Percentiles rank a stretch among this genome's conserved stretches.
Conservation (phyloP, 2,329 filamentous ascomycete genomes). For the Colletotrichum tabaci region DNA sequence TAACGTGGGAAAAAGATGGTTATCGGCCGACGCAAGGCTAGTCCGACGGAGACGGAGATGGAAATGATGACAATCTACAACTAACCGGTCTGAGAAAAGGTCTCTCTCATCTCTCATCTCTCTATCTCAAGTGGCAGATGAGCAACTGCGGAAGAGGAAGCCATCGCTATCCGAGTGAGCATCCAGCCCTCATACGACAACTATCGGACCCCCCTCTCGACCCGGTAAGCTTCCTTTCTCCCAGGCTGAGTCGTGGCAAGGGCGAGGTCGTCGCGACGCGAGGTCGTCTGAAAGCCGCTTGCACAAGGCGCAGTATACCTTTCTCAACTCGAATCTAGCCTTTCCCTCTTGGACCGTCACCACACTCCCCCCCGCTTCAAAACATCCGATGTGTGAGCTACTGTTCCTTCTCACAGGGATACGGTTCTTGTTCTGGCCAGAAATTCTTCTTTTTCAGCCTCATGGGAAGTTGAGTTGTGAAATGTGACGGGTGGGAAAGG, state of each 20-base stretch:
- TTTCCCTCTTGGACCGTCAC: not conserved
- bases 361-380: slow-evolving; percentile 1
- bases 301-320: slow-evolving; percentile 15
- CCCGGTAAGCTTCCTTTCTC: not conserved
- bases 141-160: not conserved
- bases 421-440: not conserved
- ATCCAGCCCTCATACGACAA: not conserved
- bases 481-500: not conserved
- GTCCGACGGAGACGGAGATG: not conserved
- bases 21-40: slow-evolving; percentile 1
- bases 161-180: not conserved
- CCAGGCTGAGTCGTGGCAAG: not conserved
- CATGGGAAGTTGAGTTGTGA: slow-evolving; percentile 28
- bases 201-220: not conserved
- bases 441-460: not conserved
- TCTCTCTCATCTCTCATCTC: no score
- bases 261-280: slow-evolving; percentile 7
- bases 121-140: not conserved
- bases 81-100: not conserved
- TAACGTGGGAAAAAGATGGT: not conserved
- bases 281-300: slow-evolving; percentile 20
- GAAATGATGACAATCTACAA: not conserved
- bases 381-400: slow-evolving; percentile 38
- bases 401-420: not conserved
- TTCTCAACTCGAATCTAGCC: slow-evolving; percentile 2